phyloP scores from a whole-genome alignment of 805 yeast genomes.

The Candida dendrica region DNA sequence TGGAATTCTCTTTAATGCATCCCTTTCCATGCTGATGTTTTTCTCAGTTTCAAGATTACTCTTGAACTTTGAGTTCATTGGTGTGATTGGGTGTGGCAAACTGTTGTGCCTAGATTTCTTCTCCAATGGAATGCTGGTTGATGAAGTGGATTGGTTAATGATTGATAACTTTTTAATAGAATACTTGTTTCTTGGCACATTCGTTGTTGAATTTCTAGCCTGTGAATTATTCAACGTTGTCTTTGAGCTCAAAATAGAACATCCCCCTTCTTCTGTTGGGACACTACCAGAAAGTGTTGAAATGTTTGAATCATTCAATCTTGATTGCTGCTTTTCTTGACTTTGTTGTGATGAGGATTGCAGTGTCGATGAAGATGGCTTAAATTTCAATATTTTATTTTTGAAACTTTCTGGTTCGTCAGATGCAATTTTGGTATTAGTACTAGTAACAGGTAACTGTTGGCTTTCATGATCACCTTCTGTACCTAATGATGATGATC shows the following conservation, averaged over 20 bases:
- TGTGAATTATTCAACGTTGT: neutral
- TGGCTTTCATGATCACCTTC: neutral
- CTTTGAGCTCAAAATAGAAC: neutral
- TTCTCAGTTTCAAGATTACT: constrained; percentile 3
- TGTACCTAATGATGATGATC: neutral
- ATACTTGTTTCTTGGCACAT: constrained; percentile 4
- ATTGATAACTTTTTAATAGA: constrained; percentile 16
- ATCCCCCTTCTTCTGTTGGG: neutral
- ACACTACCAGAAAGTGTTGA: neutral
- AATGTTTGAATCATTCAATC: neutral
- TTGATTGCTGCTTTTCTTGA: no score
- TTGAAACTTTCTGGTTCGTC: neutral
- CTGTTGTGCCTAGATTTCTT: neutral
- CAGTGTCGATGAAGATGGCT: neutral
- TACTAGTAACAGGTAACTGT: neutral
- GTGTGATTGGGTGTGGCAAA: neutral
- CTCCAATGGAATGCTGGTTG: constrained; percentile 3
- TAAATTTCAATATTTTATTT: no score
- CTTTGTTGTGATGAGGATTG: neutral
- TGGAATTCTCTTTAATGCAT: constrained; percentile 21
- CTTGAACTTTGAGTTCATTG: neutral
- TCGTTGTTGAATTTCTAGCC: neutral
- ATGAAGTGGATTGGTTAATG: constrained; percentile 16
- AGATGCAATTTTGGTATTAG: neutral
- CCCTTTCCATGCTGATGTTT: constrained; percentile 14